Evolutionary conservation across 495 filamentous ascomycete species (phyloP).

Genomic region (Aspergillus coremiiformis): DNA sequence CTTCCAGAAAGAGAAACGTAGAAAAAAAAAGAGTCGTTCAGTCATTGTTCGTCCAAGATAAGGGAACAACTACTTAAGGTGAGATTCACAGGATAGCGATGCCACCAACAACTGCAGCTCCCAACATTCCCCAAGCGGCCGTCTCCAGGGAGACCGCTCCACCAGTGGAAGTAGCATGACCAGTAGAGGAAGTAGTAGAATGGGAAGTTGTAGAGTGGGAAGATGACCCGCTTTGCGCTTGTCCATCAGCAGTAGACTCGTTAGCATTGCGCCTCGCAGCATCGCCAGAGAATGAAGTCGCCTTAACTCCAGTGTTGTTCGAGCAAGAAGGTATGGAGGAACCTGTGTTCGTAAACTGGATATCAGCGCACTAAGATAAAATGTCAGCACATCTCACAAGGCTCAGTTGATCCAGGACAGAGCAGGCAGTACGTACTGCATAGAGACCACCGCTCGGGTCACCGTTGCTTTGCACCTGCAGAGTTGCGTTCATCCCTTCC

Average conservation of each 20-base stretch:
- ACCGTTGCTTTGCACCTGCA: constrained; percentile 53
- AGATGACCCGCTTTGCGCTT: constrained; percentile 18
- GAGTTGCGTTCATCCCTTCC: constrained; percentile 53
- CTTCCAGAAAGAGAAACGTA: not conserved
- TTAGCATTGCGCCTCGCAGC: constrained; percentile 32
- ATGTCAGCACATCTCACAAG: not conserved
- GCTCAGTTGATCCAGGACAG: not conserved
- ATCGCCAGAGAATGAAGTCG: constrained; percentile 23
- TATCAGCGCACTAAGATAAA: constrained; percentile 50
- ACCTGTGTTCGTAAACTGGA: constrained; percentile 39
- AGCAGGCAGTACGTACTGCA: constrained; percentile 32
- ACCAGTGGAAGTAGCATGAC: constrained; percentile 18
- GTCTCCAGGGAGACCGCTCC: constrained; percentile 26
- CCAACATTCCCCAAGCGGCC: constrained; percentile 29
- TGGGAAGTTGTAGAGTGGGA: not conserved
- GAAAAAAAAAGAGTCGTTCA: not conserved
- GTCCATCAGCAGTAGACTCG: constrained; percentile 25
- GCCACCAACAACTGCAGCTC: constrained; percentile 24
- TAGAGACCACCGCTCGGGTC: constrained; percentile 49
- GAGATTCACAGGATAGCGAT: constrained; percentile 23
- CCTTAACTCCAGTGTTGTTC: constrained; percentile 46
- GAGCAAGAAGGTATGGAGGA: constrained; percentile 35
- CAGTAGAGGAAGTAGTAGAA: constrained; percentile 7
- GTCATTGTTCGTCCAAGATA: not conserved
- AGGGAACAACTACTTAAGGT: not conserved